Evolutionary conservation across 1,284 basidiomycete genomes (phyloP), one percentile per base, ranked within the genome.

Genomic region (Leucoagaricus sp.): DNA sequence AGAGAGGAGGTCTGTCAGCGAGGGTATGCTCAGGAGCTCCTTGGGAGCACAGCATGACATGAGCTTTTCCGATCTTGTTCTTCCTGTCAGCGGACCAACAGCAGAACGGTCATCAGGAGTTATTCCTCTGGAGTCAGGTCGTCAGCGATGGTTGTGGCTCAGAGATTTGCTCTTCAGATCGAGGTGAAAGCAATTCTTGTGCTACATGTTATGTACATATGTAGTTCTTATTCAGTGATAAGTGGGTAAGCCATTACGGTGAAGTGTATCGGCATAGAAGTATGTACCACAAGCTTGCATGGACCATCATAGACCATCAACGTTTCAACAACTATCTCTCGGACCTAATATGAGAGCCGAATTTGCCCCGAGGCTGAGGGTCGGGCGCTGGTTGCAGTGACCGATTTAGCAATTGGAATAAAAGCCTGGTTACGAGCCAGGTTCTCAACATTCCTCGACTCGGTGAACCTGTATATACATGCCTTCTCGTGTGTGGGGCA

Each of bases 1-100:
- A 34, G 47, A 74, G 66, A 69, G 78, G 59, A 68, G 79, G 66
- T 75, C 75, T 41, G 75, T 81, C 45, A 83, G 82, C 60, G 82
- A 83, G 58, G 77, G 79, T 5, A 75, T 78, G 62, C 62, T 72
- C 31, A 61, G 70, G 58, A 62, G 63, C 9, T 15, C 36, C 25
- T n/a, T n/a, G n/a, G n/a, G n/a, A n/a, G 26, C 42, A 23, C 46
- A 36, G 6, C 34, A 15, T 51, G 19, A 33, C 26, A 8, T 25
- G 17, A 15, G 26, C 25, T 26, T 26, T n/a, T 13, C 29, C 15
- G 45, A 48, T 40, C 25, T 19, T 40, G 15, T 15, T 26, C 3
- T 21, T 19, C 19, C 21, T 21, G 1, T 7, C n/a, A 21, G 21
- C n/a, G 28, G 21, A 26, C 42, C n/a, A 3, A 21, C 9, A 13